Percentiles rank a stretch among this genome's conserved stretches.
These are phyloP conservation scores for Leersia perrieri DNA, from an alignment of 176 grass and related monocot species.

Conservation along the genomic window DNA sequence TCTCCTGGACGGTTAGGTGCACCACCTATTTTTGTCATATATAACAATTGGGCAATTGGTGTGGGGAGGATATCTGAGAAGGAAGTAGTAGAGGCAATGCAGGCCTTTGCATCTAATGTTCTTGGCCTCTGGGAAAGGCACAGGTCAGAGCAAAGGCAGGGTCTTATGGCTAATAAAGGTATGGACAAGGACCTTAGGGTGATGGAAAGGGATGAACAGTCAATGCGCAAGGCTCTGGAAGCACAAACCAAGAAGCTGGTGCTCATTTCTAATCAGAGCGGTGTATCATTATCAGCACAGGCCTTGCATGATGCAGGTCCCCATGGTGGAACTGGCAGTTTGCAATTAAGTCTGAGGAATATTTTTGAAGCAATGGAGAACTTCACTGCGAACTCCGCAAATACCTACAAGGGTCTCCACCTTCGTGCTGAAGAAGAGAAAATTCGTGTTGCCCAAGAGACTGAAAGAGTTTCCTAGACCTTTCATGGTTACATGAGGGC, in stretches of 20 bases:
- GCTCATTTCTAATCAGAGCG: slow-evolving; percentile 43
- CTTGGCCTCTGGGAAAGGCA: slow-evolving; percentile 65
- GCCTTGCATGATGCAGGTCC: slow-evolving; percentile 40
- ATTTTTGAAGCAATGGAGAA: slow-evolving; percentile 84
- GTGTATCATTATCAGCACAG: slow-evolving; percentile 51
- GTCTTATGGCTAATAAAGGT: slow-evolving; percentile 72
- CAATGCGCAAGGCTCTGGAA: slow-evolving; percentile 75
- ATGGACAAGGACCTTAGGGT: slow-evolving; percentile 66
- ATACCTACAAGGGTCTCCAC: slow-evolving; percentile 63
- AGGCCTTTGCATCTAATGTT: slow-evolving; percentile 58
- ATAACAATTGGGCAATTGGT: slow-evolving; percentile 65
- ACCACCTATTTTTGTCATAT: slow-evolving; percentile 85
- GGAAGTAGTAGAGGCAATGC: slow-evolving; percentile 68
- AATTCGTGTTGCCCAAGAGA: slow-evolving; percentile 40
- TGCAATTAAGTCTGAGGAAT: slow-evolving; percentile 58
- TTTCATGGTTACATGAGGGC: background rate
- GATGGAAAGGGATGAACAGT: slow-evolving; percentile 80
- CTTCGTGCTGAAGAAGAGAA: slow-evolving; percentile 73
- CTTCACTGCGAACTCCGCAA: slow-evolving; percentile 55
- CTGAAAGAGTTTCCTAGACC: slow-evolving; percentile 19
- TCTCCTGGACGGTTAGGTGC: slow-evolving; percentile 90
- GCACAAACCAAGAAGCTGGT: slow-evolving; percentile 75
- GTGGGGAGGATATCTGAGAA: slow-evolving; percentile 62
- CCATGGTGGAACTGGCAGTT: slow-evolving; percentile 41
- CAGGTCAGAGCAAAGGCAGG: slow-evolving; percentile 65